A percentile compares a stretch with the other conserved stretches of the same genome.
These are phyloP conservation scores for Corymbia calophylla DNA, from an alignment of 441 rosid genomes.

Conservation along the genomic window DNA sequence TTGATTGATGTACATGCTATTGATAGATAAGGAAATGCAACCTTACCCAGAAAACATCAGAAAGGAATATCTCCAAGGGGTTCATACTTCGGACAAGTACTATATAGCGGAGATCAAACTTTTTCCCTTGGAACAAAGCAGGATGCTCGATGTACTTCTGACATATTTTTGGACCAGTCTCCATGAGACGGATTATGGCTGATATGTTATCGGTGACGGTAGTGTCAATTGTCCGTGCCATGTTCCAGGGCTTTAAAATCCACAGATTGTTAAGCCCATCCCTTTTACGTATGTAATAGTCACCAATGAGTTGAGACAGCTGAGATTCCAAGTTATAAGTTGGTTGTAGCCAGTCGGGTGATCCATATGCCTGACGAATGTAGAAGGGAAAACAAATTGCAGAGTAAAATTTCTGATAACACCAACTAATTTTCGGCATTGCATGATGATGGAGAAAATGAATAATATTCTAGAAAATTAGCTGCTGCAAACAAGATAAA, in stretches of 20 bases:
- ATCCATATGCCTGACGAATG: slow-evolving; percentile 59
- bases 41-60: slow-evolving; percentile 88
- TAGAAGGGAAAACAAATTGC: slow-evolving; percentile 1
- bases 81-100: slow-evolving; percentile 67
- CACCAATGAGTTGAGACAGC: slow-evolving; percentile 75
- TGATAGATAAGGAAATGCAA: background rate
- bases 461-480: background rate
- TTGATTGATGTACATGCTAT: background rate
- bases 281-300: slow-evolving; percentile 54
- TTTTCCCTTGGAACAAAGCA: slow-evolving; percentile 72
- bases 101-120: slow-evolving; percentile 82
- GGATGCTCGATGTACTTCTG: slow-evolving; percentile 95
- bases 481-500: background rate
- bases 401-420: slow-evolving; percentile 2
- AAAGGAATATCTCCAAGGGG: slow-evolving; percentile 72
- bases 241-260: slow-evolving; percentile 98
- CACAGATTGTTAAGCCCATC: slow-evolving; percentile 64
- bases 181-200: slow-evolving; percentile 89
- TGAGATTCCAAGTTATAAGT: slow-evolving; percentile 84
- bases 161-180: slow-evolving; percentile 98
- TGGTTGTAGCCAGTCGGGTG: slow-evolving; percentile 83
- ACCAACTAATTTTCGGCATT: background rate
- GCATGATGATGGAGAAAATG: background rate
- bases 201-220: slow-evolving; percentile 69
- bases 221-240: slow-evolving; percentile 96